phyloP scores from a whole-genome alignment of 2,329 filamentous ascomycete genomes.

The Fusarium palustre region DNA sequence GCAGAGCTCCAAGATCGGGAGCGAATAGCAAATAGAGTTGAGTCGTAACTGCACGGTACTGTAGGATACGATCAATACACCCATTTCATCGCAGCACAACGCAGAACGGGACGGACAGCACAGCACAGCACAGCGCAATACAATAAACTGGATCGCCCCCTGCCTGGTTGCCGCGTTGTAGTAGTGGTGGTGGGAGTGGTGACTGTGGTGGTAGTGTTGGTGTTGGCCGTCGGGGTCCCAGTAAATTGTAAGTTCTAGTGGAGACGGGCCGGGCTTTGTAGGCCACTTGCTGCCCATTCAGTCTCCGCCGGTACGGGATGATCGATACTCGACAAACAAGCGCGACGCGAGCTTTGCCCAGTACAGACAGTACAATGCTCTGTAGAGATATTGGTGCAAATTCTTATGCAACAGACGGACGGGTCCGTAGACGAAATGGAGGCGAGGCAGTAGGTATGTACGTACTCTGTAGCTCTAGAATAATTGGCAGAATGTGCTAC shows the following conservation, averaged over 20 bases:
- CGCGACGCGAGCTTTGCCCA: conserved; percentile 31
- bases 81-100: conserved; percentile 9
- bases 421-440: conserved; percentile 33
- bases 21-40: conserved; percentile 33
- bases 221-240: conserved; percentile 37
- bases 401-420: conserved; percentile 27
- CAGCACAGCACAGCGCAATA: conserved; percentile 3
- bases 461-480: conserved; percentile 1
- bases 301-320: conserved; percentile 30
- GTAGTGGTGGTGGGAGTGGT: conserved; percentile 44
- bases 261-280: conserved; percentile 40
- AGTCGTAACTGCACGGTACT: conserved; percentile 24
- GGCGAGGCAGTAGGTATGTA: conserved; percentile 15
- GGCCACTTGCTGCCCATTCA: conserved; percentile 34
- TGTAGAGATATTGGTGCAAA: conserved; percentile 7
- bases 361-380: background rate
- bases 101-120: background rate
- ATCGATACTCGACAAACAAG: conserved; percentile 43
- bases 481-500: background rate
- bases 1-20: conserved; percentile 29
- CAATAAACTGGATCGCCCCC: conserved; percentile 37
- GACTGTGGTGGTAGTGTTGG: conserved; percentile 43
- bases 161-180: conserved; percentile 44
- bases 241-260: conserved; percentile 43
- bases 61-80: conserved; percentile 9